phyloP scores from a whole-genome alignment of 83 land plant genomes.

The Diphasiastrum complanatum region DNA sequence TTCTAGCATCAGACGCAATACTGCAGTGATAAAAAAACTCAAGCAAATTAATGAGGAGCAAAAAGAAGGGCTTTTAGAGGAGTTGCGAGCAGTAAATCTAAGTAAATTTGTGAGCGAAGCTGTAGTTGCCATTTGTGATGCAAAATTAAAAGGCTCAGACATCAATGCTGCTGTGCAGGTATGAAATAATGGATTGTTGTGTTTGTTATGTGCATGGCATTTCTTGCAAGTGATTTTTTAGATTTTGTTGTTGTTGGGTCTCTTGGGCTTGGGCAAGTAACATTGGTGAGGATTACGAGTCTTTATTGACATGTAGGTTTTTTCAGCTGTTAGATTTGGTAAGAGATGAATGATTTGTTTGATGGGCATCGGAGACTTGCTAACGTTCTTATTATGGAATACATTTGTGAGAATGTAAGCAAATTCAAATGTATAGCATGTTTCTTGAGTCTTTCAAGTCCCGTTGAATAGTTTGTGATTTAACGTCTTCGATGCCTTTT shows the following conservation, averaged over 20 bases:
- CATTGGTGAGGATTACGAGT: no score
- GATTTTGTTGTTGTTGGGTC: no score
- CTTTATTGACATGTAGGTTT: no score
- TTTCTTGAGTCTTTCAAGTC: no score
- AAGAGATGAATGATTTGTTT: no score
- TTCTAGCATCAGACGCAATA: conserved; percentile 91
- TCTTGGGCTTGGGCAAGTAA: no score
- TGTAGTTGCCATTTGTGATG: conserved; percentile 88
- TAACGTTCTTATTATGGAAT: no score
- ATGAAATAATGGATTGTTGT: neutral
- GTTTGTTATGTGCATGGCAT: neutral
- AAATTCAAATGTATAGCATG: no score
- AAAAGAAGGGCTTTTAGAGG: conserved; percentile 73
- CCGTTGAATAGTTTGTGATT: no score
- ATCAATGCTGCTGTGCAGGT: conserved; percentile 99
- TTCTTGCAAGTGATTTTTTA: neutral
- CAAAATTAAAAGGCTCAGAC: conserved; percentile 76
- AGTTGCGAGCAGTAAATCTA: conserved; percentile 66
- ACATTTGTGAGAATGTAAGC: no score
- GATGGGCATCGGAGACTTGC: no score
- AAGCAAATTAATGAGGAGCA: conserved; percentile 97
- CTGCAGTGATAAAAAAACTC: conserved; percentile 86
- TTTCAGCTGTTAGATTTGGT: no score
- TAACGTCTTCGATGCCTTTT: neutral
- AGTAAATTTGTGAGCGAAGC: conserved; percentile 99